Evolutionary conservation across 148 eudicot species (phyloP), one percentile per base, ranked within the genome.

Genomic region (Rhododendron molle): DNA sequence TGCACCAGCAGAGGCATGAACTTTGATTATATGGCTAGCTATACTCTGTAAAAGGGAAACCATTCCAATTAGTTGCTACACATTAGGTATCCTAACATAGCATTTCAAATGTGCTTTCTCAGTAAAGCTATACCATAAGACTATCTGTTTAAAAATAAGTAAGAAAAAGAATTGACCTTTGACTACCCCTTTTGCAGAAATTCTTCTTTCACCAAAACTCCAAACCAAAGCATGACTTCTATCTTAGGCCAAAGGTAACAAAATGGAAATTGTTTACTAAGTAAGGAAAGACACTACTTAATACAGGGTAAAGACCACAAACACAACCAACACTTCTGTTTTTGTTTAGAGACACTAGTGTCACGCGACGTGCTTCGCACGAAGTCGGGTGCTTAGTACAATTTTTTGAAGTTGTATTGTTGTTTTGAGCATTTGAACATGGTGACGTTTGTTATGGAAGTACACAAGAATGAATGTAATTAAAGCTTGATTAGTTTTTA

Each of bases 21-120:
- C 62, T 89, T 88, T 94, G 85, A 94, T 93, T 85, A 97, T 91
- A 93, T 97, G 98, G 90, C 92, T 93, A 46, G 99, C 99, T 88
- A 97, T 95, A 85, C 65, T 89, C 99, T 97, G 91, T 62, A 89
- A 79, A 81, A 81, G 47, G 72, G 30, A 87, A 43, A 72, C 26
- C 32, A 88, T 80, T 49, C 50, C 16, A 86, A 38, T 85, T 80
- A 36, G 54, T 81, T 28, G 28, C 34, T 69, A 36, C 20, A 65
- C 3, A 78, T n/a, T 80, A 49, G 36, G 69, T 46, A 34, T 73
- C 21, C 56, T 50, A 38, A 43, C 78, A 49, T 20, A 6, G 28
- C 62, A 83, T 72, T 83, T 72, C 46, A 72, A 71, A 83, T 10
- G 21, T 28, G 44, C 65, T 20, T 83, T 47, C 38, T 47, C 30